These are phyloP conservation scores for Myxozyma neotropica DNA, from an alignment of 805 yeast genomes.

Conservation along the genomic window DNA sequence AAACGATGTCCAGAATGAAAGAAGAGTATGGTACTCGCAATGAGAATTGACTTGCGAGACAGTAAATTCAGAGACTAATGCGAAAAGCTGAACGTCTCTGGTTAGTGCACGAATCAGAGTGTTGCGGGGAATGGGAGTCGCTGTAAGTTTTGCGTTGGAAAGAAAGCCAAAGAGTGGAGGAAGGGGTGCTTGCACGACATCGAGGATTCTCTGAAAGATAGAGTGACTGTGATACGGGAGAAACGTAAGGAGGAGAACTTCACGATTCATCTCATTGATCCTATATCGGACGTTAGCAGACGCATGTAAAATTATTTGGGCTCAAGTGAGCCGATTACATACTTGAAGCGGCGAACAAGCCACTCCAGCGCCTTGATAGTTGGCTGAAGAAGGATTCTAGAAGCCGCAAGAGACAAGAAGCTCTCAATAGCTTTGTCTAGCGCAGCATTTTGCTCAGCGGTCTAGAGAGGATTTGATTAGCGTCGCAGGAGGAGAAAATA, in stretches of 20 bases:
- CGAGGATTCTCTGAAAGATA: constrained; percentile 72
- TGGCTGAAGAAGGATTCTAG: constrained; percentile 73
- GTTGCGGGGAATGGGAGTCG: constrained; percentile 64
- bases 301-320: no score
- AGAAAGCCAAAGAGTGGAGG: constrained; percentile 84
- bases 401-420: constrained; percentile 72
- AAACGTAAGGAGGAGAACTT: constrained; percentile 66
- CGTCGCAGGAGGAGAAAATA: background rate
- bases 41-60: constrained; percentile 54
- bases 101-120: constrained; percentile 71
- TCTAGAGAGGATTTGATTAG: constrained; percentile 31
- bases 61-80: constrained; percentile 62
- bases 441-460: constrained; percentile 73
- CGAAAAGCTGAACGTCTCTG: constrained; percentile 63
- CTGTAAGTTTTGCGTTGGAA: constrained; percentile 62
- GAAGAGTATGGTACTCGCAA: constrained; percentile 65
- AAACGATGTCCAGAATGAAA: constrained; percentile 77
- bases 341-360: constrained; percentile 81
- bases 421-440: constrained; percentile 74
- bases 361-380: constrained; percentile 87
- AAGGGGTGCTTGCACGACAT: constrained; percentile 62
- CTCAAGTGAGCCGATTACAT: no score
- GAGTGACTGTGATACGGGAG: constrained; percentile 80
- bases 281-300: no score
- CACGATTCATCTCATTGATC: constrained; percentile 78